Evolutionary conservation across 495 filamentous ascomycete species (phyloP), one percentile per base, ranked within the genome.

Genomic region (Hypoxylon rickii): DNA sequence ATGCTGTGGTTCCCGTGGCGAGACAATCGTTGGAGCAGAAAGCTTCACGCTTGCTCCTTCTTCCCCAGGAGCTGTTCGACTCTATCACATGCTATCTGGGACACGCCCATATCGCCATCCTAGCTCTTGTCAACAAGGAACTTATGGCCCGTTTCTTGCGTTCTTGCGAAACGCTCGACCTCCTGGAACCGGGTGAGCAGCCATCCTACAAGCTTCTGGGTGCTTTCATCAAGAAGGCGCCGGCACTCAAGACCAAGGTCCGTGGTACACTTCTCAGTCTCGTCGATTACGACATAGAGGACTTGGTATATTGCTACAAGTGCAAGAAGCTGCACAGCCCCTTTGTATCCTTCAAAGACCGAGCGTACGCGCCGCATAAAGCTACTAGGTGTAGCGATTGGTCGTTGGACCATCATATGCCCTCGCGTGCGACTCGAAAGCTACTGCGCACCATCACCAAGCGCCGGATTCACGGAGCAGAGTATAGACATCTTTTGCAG

Each of bases 51-150:
- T 34, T 63, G 26, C 32, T 63, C 7, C 44, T 42, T 32, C 60
- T 63, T 33, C 60, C 60, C 2, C 60, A 63, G 29, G 60, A 63
- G 21, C 21, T 63, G n/a, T 63, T 58, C 13, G 60, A 63, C 26
- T 34, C 21, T 10, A 55, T 63, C 21, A 58, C 60, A 3, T 51
- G 54, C 17, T 45, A 63, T 13, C 19, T 63, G 16, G 21, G 20
- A 1, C 18, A 43, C 8, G 44, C 49, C 12, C 33, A 63, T n/a
- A 50, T 63, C 7, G 21, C 26, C 7, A 4, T 53, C 7, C 44
- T 63, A 12, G 54, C 60, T 3, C 60, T 63, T n/a, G 44, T 59
- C 20, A 63, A 63, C 40, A 63, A 63, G 39, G 60, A 63, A 36
- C 49, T 63, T 7, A 45, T 63, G 44, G 6, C 16, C 2, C 54